Base-by-base conservation (phyloP, 2,329 filamentous ascomycete species). In the Xenosphaeropsis pyriputrescens region DNA sequence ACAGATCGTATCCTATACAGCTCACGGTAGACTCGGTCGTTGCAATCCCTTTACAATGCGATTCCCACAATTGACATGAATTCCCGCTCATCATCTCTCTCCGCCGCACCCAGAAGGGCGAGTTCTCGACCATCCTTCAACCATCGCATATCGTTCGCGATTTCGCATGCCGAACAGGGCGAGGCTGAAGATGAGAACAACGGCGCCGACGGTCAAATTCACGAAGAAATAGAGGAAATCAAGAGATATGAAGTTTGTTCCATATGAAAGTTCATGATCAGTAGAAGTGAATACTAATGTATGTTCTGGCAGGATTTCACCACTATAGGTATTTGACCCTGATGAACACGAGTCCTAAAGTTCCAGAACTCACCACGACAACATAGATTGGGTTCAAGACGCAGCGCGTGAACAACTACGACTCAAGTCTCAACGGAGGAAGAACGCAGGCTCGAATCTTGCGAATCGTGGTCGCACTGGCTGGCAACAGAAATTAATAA, bases 221-320 rank as follows among this genome's bases (percentile, higher is more conserved):
- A 86, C 43, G 88, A 96, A 54, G 91, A 98, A 63, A 94, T 98
- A 54, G 88, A 83, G 18, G 82, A 95, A 65, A 96, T 98, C 57
- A 95, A 95, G 63, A 75, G 89, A 63, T 98, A 98, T 62, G 91
- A 94, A 64, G 75, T 79, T 57, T 45, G 59, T 45, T 6, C 15
- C 30, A 22, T 37, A n/a, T 33, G 7, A 22, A 9, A 36, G n/a
- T 32, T 29, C 13, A 16, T 14, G 12, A 26, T 26, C 12, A 26
- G 12, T 26, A 9, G 7, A 19, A 22, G 17, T 16, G 5, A 26
- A 26, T 22, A 19, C 13, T 35, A 19, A 18, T 18, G 19, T 17
- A 36, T 46, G 22, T 34, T 9, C 36, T 18, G 19, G 29, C 47
- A 75, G 71, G 91, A 98, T 61, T 98, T 98, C 57, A 94, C 88